These are phyloP conservation scores for Nigrospora osmanthi DNA, from an alignment of 2,329 filamentous ascomycete species.

Conservation along the genomic window DNA sequence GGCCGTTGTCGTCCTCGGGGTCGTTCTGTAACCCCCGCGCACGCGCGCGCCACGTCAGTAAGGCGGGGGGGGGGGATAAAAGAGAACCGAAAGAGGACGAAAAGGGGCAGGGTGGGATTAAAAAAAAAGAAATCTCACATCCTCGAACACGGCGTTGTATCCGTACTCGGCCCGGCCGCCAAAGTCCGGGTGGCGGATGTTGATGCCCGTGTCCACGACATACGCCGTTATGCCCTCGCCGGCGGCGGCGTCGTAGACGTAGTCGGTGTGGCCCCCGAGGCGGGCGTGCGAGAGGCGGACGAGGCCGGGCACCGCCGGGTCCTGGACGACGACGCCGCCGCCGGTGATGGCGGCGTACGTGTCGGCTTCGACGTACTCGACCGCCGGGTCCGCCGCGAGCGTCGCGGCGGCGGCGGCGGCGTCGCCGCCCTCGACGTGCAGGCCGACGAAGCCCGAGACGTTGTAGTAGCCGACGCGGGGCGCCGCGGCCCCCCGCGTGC, in stretches of 20 bases:
- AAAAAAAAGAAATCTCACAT: not conserved
- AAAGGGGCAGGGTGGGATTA: no score
- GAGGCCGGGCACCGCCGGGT: not conserved
- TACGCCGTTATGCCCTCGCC: slow-evolving; percentile 34
- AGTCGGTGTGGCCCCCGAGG: not conserved
- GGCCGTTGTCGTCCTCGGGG: slow-evolving; percentile 23
- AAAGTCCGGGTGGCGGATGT: slow-evolving; percentile 29
- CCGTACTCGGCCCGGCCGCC: slow-evolving; percentile 23
- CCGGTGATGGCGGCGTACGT: not conserved
- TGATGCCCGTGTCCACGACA: slow-evolving; percentile 42
- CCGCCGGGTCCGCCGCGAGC: not conserved
- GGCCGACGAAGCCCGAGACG: not conserved
- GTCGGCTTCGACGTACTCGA: slow-evolving; percentile 1
- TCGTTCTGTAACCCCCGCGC: not conserved
- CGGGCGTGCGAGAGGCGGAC: not conserved
- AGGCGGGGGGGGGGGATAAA: not conserved
- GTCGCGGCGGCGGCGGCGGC: not conserved
- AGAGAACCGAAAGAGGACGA: not conserved
- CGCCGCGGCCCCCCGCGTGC: not conserved
- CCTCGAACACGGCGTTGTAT: not conserved
- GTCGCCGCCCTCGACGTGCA: not conserved
- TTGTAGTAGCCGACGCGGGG: not conserved
- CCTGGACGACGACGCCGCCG: not conserved
- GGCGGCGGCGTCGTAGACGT: slow-evolving; percentile 9
- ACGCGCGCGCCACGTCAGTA: no score